phyloP scores from a whole-genome alignment of 2,329 filamentous ascomycete genomes.

The Fusarium musae region DNA sequence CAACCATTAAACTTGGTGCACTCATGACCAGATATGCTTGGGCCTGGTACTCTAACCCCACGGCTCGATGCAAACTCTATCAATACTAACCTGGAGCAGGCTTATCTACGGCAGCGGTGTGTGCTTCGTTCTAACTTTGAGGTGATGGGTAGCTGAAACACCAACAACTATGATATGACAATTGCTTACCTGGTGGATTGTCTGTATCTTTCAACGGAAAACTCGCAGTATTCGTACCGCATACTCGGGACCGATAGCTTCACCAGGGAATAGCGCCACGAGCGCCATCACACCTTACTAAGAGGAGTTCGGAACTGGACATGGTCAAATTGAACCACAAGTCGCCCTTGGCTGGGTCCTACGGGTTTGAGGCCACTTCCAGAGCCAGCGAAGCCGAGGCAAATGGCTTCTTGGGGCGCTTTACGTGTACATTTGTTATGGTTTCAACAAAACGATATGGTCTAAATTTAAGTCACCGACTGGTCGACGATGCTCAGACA shows the following conservation, averaged over 20 bases:
- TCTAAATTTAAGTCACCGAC: neutral
- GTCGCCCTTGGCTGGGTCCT: neutral
- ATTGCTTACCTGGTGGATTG: neutral
- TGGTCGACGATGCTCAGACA: neutral
- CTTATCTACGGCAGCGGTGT: neutral
- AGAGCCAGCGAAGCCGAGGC: neutral
- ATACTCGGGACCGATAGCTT: neutral
- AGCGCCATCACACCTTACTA: neutral
- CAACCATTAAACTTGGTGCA: neutral
- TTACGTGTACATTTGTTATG: neutral
- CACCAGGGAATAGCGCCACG: constrained; percentile 2
- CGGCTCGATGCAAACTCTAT: neutral
- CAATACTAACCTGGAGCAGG: neutral
- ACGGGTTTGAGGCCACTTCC: neutral
- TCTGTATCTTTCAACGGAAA: neutral
- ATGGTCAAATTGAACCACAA: neutral
- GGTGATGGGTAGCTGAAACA: neutral
- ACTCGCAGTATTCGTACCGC: neutral
- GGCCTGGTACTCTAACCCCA: neutral
- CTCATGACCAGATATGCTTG: neutral
- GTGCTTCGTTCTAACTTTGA: neutral
- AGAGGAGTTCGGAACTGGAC: neutral
- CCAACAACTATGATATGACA: neutral
- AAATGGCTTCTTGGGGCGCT: neutral
- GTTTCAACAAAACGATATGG: neutral